Base-by-base conservation (phyloP, 2,329 filamentous ascomycete genomes). In the Pseudogymnoascus sp. region DNA sequence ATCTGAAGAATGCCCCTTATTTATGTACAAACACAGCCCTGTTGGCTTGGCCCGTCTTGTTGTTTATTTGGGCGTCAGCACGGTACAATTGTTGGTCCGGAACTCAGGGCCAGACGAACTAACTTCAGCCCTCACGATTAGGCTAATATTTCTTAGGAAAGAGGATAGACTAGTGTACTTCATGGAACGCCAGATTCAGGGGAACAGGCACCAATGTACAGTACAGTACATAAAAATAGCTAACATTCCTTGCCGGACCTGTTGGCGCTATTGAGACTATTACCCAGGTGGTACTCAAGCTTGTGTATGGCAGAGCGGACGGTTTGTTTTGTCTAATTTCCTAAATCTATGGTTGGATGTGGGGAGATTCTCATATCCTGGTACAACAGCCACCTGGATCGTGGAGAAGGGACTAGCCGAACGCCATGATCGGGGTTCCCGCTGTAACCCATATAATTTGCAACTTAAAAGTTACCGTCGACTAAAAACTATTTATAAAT, bases 81-180 rank as follows among this genome's bases (percentile, higher is more conserved):
- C 46, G 46, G 46, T 23, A 17, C 23, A 17, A 53, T 53, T 53
- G 15, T 53, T 53, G 4, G 4, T 15, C 46, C 46, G 46, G 1
- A 53, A 53, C 19, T 53, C 46, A 53, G 46, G 15, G 4, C 15
- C 46, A 17, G 46, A 31, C 46, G 23, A 6, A 17, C 46, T 53
- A 11, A 23, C 15, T 17, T 29, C 10, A 1, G 3, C 10, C 44
- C 29, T 11, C 46, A 53, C 15, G 15, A 53, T 53, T 53, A 53
- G 46, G 46, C 46, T 53, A 53, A 53, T 53, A 17, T 53, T 53
- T 31, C 15, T 53, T 53, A 50, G 23, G 44, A 50, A 50, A 50
- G 44, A 50, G 21, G 23, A 31, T 31, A 31, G 9, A 11, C n/a
- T 53, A 17, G 26, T 53, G n/a, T 15, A 10, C 7, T 26, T 53